Evolutionary conservation across 1,284 basidiomycete genomes (phyloP).

Genomic region (Phlebopus sp.): DNA sequence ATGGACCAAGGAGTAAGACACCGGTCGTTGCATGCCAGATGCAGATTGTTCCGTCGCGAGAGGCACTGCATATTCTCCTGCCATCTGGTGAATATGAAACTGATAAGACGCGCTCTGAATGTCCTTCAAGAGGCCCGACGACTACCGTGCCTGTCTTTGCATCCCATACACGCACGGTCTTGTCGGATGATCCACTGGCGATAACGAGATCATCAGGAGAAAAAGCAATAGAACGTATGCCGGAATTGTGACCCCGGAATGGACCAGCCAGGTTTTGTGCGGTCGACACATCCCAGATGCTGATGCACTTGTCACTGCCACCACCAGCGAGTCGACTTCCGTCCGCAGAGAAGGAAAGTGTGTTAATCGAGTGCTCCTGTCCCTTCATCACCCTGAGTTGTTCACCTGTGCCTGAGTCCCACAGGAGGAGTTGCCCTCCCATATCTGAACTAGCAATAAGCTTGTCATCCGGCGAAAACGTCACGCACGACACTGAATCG

Average conservation of each 20-base stretch:
- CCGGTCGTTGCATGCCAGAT: too few species aligned
- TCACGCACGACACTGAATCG: too few species aligned
- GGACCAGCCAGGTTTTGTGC: background rate
- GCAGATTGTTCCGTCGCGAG: too few species aligned
- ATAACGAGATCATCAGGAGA: background rate
- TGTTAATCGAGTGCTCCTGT: background rate
- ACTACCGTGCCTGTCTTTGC: background rate
- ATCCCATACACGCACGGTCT: too few species aligned
- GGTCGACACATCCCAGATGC: background rate
- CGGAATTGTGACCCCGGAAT: background rate
- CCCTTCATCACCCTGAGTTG: too few species aligned
- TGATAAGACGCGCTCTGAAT: background rate
- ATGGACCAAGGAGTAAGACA: too few species aligned
- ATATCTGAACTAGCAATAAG: too few species aligned
- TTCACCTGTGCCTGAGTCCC: too few species aligned
- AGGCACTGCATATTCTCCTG: too few species aligned
- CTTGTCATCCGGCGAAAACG: background rate
- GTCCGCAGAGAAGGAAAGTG: too few species aligned
- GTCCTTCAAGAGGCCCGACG: background rate
- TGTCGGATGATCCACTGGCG: background rate
- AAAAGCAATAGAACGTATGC: background rate
- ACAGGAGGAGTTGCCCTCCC: too few species aligned
- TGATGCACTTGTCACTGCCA: background rate
- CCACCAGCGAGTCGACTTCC: too few species aligned
- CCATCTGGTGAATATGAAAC: background rate